Percentiles rank a stretch among this genome's conserved stretches.
Conservation (phyloP, 2,329 filamentous ascomycete species). For the Endoconidiophora polonica region DNA sequence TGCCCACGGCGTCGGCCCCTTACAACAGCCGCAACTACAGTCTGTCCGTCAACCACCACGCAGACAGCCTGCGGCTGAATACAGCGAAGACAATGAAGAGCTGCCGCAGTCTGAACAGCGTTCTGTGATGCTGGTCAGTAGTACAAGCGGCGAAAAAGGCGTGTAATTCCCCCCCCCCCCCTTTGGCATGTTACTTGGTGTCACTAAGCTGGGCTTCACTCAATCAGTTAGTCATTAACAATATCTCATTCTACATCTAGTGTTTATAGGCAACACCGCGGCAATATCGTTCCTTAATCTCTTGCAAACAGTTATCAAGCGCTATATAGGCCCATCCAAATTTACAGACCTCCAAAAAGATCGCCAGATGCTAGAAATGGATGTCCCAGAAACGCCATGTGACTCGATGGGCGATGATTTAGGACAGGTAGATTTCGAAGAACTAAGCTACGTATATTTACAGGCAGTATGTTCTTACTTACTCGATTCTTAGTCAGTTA, state of each 20-base stretch:
- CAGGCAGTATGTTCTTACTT: conserved; percentile 11
- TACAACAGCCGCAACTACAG: background rate
- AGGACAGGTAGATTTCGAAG: conserved; percentile 2
- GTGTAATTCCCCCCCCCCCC: background rate
- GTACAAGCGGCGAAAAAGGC: conserved; percentile 11
- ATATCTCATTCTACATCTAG: background rate
- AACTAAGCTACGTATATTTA: conserved; percentile 9
- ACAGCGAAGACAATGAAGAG: background rate
- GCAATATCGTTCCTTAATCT: conserved; percentile 12
- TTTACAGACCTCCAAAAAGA: conserved; percentile 13
- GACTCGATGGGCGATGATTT: conserved; percentile 4
- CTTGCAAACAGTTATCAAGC: conserved; percentile 12
- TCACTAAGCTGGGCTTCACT: background rate
- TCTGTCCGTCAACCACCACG: background rate
- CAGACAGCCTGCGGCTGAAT: background rate
- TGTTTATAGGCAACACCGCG: conserved; percentile 12
- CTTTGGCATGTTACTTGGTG: background rate
- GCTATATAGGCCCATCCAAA: conserved; percentile 11
- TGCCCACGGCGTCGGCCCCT: too few species aligned
- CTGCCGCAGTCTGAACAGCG: background rate
- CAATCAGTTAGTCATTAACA: background rate
- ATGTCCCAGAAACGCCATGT: conserved; percentile 6
- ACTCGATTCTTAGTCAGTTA: background rate
- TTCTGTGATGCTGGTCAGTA: conserved; percentile 10
- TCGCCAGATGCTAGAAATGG: conserved; percentile 10